Evolutionary conservation across 129 eudicot species (phyloP), one percentile per base, ranked within the genome.

Genomic region (Silybum marianum): DNA sequence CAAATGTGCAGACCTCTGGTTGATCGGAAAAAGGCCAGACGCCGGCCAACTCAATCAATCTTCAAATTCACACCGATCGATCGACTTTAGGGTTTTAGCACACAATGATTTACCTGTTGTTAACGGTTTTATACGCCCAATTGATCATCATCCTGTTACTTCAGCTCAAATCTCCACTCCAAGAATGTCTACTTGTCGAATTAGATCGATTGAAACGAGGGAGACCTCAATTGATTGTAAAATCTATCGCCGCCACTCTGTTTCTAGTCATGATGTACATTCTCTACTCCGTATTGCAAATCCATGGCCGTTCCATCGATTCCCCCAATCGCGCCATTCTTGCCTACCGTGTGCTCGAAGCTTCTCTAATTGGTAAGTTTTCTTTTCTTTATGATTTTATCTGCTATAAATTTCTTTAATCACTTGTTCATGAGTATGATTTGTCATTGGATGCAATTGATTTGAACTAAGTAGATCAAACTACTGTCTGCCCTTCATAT

Each of bases 201-300:
- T 77, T 92, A 40, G 91, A 92, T 78, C 78, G 82, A 1, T 39
- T 82, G 65, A 90, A 92, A 79, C 80, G 83, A 62, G 83, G 87
- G 0, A 79, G 74, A 73, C 88, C 87, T 39, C 97, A 89, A 18
- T 73, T 89, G 16, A 69, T 73, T 10, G 84, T 83, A 0, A 85
- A 82, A 70, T 80, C 92, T 1, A 81, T 85, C 18, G 84, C 76
- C 12, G 77, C 76, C 13, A 86, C 88, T n/a, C 25, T 88, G 40
- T 72, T 88, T 25, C 70, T 81, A 23, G 30, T 88, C 9, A 73
- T 81, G 81, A 54, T 84, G 32, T 80, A 82, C 77, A 86, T 25
- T 25, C 30, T 89, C 12, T 79, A 78, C 80, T 40, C 22, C 40
- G 75, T 89, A 9, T 9, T 76, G 25, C 77, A 75, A 10, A 74